A percentile compares a stretch with the other conserved stretches of the same genome.
Conservation (phyloP, 2,329 filamentous ascomycete genomes). For the Beauveria caledonica region DNA sequence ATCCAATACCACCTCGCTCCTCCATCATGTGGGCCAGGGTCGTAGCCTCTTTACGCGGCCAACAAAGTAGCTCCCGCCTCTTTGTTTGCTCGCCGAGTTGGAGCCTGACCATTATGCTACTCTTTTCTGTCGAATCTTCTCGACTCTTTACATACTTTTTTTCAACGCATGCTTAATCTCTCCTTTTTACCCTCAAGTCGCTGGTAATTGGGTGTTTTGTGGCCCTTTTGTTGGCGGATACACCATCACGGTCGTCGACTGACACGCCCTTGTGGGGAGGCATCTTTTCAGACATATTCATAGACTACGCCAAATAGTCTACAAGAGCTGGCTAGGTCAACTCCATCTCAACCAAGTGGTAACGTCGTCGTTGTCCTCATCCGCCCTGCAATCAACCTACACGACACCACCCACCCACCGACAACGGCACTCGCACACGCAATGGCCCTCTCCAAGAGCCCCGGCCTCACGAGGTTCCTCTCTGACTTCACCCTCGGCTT, state of each 20-base stretch:
- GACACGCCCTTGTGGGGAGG: too few relatives aligned
- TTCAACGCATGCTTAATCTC: neutral
- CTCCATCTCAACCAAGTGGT: neutral
- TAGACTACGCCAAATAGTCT: neutral
- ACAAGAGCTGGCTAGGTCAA: neutral
- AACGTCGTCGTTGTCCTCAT: neutral
- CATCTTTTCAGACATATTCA: too few relatives aligned
- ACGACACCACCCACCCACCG: neutral
- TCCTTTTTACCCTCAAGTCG: neutral
- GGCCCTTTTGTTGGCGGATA: neutral
- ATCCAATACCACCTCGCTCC: conserved; percentile 7
- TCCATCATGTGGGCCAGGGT: conserved; percentile 6
- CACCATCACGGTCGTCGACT: too few relatives aligned
- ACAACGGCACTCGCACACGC: neutral
- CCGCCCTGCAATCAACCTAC: neutral
- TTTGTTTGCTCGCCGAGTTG: neutral
- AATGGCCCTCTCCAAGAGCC: conserved; percentile 20
- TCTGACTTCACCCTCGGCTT: conserved; percentile 65
- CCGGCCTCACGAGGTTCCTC: conserved; percentile 34
- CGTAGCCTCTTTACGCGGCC: neutral
- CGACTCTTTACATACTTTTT: neutral
- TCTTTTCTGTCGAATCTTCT: neutral
- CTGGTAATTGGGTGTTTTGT: neutral
- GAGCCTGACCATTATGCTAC: neutral
- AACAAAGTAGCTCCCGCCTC: too few relatives aligned